Conservation (phyloP, 768 basidiomycete genomes). For the Serendipita sp. region DNA sequence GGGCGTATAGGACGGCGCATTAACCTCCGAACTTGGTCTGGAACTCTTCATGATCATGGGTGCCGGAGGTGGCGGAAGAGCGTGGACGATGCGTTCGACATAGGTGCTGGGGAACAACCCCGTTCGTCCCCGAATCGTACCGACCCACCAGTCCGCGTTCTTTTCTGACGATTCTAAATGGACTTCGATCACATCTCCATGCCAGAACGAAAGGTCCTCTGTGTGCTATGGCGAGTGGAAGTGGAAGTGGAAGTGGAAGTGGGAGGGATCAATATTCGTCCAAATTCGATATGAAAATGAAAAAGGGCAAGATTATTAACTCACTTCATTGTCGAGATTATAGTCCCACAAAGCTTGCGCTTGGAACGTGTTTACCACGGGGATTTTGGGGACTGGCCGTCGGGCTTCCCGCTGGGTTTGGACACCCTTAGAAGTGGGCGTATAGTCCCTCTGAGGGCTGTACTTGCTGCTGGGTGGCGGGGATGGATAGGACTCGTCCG, state of each 20-base stretch:
- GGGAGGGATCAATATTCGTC: background rate
- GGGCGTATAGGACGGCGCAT: background rate
- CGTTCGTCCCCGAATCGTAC: background rate
- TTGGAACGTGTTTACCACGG: conserved; percentile 4
- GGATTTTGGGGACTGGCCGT: conserved; percentile 1
- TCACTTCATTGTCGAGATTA: background rate
- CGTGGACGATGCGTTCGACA: conserved; percentile 4
- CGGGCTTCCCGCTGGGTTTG: background rate
- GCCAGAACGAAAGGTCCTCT: background rate
- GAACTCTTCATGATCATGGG: conserved; percentile 1
- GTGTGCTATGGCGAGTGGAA: background rate
- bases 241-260: background rate
- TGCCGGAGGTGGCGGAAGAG: background rate
- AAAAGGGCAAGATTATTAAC: background rate
- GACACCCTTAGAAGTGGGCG: background rate
- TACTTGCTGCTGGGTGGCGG: background rate
- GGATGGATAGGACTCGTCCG: background rate
- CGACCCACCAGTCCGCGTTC: conserved; percentile 1
- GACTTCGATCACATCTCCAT: background rate
- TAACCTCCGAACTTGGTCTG: background rate
- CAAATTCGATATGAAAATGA: no score
- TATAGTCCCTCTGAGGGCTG: background rate
- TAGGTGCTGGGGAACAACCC: conserved; percentile 4
- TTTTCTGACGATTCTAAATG: background rate
- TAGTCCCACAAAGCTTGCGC: background rate